Evolutionary conservation across 1,139 yeast genomes (phyloP).

Genomic region (Pichia sp.): DNA sequence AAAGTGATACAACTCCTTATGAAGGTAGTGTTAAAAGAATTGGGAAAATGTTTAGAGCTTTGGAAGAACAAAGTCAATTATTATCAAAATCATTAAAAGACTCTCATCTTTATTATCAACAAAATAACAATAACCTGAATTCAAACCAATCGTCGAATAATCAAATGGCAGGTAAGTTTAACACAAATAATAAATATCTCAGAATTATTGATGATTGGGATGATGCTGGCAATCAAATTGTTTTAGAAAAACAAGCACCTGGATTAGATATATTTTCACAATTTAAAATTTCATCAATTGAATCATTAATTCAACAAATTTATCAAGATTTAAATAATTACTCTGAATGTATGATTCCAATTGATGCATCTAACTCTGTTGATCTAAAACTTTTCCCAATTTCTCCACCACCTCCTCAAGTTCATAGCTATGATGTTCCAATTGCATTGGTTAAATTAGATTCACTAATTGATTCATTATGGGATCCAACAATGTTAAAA

Average conservation of each 20-base stretch:
- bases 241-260: conserved; percentile 22
- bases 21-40: conserved; percentile 78
- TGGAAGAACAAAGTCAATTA: conserved; percentile 82
- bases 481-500: conserved; percentile 96
- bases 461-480: conserved; percentile 73
- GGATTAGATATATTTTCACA: conserved; percentile 26
- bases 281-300: conserved; percentile 55
- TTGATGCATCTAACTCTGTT: conserved; percentile 82
- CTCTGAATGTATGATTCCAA: conserved; percentile 91
- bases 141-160: neutral
- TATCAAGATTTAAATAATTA: conserved; percentile 90
- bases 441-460: conserved; percentile 70
- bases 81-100: conserved; percentile 44
- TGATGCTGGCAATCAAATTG: conserved; percentile 22
- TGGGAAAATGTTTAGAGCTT: conserved; percentile 81
- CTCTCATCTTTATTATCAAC: conserved; percentile 32
- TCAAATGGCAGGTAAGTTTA: conserved; percentile 8
- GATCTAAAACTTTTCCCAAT: conserved; percentile 89
- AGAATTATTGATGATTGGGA: conserved; percentile 27
- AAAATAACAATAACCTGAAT: conserved; percentile 4
- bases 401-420: conserved; percentile 73
- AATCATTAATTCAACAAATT: conserved; percentile 77
- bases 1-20: conserved; percentile 76
- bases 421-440: conserved; percentile 78
- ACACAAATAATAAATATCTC: conserved; percentile 25